Evolutionary conservation across 2,329 filamentous ascomycete species (phyloP).

Genomic region (Neurospora sp.): DNA sequence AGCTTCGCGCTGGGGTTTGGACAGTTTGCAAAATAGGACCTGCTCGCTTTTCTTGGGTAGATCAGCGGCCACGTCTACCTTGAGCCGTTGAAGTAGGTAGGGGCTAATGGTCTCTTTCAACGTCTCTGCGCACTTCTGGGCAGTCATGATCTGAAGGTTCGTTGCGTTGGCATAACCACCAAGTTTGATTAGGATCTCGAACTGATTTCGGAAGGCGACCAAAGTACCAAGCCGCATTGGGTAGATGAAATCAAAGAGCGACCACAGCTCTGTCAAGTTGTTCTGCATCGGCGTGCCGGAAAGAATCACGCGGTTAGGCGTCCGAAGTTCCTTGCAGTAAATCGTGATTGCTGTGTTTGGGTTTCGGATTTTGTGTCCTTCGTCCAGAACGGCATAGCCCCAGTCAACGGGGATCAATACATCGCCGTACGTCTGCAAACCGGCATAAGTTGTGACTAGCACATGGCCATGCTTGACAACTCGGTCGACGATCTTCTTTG

Average conservation of each 20-base stretch:
- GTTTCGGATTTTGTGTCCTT: conserved; percentile 97
- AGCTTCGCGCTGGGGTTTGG: conserved; percentile 63
- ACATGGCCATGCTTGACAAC: conserved; percentile 83
- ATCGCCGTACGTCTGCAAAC: conserved; percentile 84
- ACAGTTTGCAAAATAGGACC: conserved; percentile 91
- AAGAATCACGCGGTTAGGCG: conserved; percentile 81
- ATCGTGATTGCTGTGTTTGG: conserved; percentile 92
- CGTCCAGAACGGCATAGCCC: conserved; percentile 90
- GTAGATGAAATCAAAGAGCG: conserved; percentile 93
- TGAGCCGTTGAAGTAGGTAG: conserved; percentile 85
- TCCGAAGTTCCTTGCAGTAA: conserved; percentile 87
- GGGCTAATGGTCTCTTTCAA: conserved; percentile 89
- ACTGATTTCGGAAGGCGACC: conserved; percentile 81
- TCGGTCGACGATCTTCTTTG: conserved; percentile 69
- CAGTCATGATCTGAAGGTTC: conserved; percentile 88
- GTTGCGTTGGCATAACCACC: conserved; percentile 94
- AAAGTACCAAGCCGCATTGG: conserved; percentile 91
- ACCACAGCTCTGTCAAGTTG: conserved; percentile 91
- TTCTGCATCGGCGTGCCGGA: conserved; percentile 98
- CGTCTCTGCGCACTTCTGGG: conserved; percentile 86
- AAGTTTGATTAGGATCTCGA: conserved; percentile 86
- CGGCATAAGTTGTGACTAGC: conserved; percentile 89
- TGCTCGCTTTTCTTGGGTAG: conserved; percentile 93
- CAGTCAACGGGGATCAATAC: conserved; percentile 75
- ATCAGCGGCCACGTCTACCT: conserved; percentile 87